Base-by-base conservation (phyloP, 345 rosid genomes). In the Angophora floribunda region DNA sequence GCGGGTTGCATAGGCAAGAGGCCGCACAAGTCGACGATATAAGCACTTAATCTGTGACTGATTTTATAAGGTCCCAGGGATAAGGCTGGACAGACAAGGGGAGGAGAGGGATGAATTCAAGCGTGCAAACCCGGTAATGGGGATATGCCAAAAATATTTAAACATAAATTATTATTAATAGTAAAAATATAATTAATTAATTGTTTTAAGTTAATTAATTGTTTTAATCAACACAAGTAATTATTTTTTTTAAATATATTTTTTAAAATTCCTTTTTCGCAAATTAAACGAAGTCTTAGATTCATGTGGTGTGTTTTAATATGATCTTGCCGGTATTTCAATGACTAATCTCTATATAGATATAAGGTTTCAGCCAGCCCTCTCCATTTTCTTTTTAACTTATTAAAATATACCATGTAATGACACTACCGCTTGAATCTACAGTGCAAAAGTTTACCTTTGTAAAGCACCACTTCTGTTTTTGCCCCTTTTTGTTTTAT, bases 171-270 rank as follows among this genome's bases (percentile, higher is more conserved):
- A 6, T 13, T n/a, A n/a, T n/a, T 5, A 2, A n/a, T 63, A 6
- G 2, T n/a, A 63, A 63, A n/a, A n/a, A 13, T 13, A 6, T 63
- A 59, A 51, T 51, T 51, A 51, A 4, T 11, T 59, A 51, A 13
- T 51, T 2, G 7, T 14, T 55, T 6, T 55, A 8, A 7, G 41
- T 52, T 57, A 30, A 65, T 4, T 3, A 65, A 1, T 65, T 65
- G 13, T 6, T n/a, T 65, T n/a, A 65, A 65, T 2, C 7, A 2
- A 63, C n/a, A 13, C 0, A n/a, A n/a, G 9, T 0, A 3, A 7
- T 63, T 63, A n/a, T 30, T 30, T 30, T 67, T 15, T n/a, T 6
- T 5, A 65, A 65, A 65, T 30, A 30, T 15, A 30, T 7, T 30
- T 65, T n/a, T 2, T 14, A 65, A 7, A 15, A 6, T n/a, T n/a